Conservation (phyloP, 768 basidiomycete genomes). For the Mycena polygramma region DNA sequence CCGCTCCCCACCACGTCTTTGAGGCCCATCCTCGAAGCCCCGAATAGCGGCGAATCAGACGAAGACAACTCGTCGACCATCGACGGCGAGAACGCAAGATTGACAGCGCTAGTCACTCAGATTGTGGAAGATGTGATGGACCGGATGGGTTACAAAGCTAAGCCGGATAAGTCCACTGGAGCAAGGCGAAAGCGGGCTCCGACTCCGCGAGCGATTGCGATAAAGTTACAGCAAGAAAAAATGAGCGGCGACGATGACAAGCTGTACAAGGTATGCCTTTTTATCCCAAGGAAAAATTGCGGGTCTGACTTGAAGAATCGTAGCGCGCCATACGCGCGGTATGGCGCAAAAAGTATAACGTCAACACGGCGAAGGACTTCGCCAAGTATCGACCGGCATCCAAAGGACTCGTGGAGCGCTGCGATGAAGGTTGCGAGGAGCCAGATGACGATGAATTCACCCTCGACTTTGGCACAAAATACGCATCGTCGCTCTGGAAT, state of each 20-base stretch:
- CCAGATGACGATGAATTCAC: neutral
- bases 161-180: too few species aligned
- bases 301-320: neutral
- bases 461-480: neutral
- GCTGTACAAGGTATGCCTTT: neutral
- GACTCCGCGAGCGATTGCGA: too few species aligned
- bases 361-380: neutral
- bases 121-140: too few species aligned
- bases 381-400: neutral
- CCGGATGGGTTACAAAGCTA: too few species aligned
- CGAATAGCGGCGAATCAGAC: neutral
- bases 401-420: neutral
- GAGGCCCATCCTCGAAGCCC: neutral
- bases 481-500: neutral
- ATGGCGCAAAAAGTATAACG: neutral
- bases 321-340: neutral
- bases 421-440: neutral
- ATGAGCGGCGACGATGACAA: neutral
- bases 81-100: neutral
- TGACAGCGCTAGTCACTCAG: too few species aligned
- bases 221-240: neutral
- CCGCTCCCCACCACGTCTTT: neutral
- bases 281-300: neutral
- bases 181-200: too few species aligned
- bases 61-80: neutral